Evolutionary conservation across 2,329 filamentous ascomycete species (phyloP).

Genomic region (Exophiala xenobiotica): DNA sequence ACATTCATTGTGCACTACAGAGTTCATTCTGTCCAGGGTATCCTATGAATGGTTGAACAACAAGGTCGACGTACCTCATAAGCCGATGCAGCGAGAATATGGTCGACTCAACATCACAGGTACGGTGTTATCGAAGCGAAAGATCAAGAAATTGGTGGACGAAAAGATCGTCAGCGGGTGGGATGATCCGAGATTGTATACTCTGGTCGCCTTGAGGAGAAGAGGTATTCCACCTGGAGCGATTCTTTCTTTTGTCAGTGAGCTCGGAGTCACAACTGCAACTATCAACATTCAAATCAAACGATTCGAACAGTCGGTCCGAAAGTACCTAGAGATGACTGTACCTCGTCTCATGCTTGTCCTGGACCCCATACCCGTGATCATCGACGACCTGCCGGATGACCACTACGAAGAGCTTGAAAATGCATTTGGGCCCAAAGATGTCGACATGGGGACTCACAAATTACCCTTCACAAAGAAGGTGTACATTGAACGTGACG

Average conservation of each 20-base stretch:
- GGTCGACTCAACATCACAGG: conserved; percentile 76
- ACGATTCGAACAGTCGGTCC: conserved; percentile 81
- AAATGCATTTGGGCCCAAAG: conserved; percentile 79
- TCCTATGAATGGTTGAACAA: conserved; percentile 92
- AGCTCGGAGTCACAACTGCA: conserved; percentile 84
- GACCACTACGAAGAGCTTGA: conserved; percentile 64
- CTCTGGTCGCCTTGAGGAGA: conserved; percentile 77
- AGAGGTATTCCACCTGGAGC: conserved; percentile 85
- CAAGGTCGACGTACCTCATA: conserved; percentile 70
- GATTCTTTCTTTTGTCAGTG: conserved; percentile 84
- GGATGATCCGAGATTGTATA: conserved; percentile 90
- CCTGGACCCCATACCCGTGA: conserved; percentile 77
- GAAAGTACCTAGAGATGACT: conserved; percentile 81
- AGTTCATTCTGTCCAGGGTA: conserved; percentile 79
- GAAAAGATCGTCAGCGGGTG: conserved; percentile 78
- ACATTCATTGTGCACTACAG: conserved; percentile 88
- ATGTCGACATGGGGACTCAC: conserved; percentile 57
- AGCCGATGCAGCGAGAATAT: conserved; percentile 89
- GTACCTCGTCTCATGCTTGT: conserved; percentile 89
- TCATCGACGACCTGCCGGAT: conserved; percentile 75
- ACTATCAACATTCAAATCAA: conserved; percentile 74
- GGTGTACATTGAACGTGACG: conserved; percentile 79
- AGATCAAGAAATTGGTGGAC: conserved; percentile 75
- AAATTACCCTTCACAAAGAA: conserved; percentile 68
- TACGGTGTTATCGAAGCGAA: conserved; percentile 83